Conservation (phyloP, 768 basidiomycete species). For the Hypsizygus marmoreus region DNA sequence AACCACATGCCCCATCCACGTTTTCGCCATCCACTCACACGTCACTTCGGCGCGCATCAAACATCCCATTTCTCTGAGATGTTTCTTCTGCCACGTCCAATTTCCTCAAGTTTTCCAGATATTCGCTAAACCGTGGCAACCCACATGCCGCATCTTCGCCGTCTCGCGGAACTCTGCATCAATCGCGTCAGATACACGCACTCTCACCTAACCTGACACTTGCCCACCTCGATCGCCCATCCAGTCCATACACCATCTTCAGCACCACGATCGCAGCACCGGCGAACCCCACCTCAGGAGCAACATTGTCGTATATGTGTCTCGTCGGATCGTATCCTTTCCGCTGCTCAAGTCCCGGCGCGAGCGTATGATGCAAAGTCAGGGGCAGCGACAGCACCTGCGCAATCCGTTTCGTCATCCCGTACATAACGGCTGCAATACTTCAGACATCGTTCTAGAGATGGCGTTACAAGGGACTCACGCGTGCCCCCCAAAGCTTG, state of each 20-base stretch:
- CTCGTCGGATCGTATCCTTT: conserved; percentile 41
- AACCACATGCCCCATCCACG: neutral
- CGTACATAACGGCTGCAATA: conserved; percentile 62
- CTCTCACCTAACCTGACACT: conserved; percentile 2
- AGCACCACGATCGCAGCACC: conserved; percentile 67
- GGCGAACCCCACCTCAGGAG: conserved; percentile 66
- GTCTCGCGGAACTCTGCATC: conserved; percentile 44
- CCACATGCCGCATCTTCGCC: conserved; percentile 60
- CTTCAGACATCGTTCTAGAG: too few species aligned
- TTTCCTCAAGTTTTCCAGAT: conserved; percentile 42
- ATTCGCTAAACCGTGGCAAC: conserved; percentile 53
- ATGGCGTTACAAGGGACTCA: too few species aligned
- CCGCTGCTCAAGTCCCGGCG: conserved; percentile 37
- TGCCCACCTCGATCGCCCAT: conserved; percentile 61
- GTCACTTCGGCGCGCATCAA: conserved; percentile 42
- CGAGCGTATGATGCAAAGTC: conserved; percentile 57
- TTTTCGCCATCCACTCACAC: conserved; percentile 46
- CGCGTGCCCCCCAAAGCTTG: conserved; percentile 72
- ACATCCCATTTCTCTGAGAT: conserved; percentile 32
- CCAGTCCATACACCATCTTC: conserved; percentile 86
- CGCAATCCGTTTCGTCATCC: conserved; percentile 60
- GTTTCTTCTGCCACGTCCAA: conserved; percentile 36
- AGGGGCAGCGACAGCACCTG: conserved; percentile 59
- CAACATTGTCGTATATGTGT: conserved; percentile 63
- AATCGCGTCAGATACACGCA: conserved; percentile 5